These are phyloP conservation scores for Prunus padus DNA, from an alignment of 306 rosid species.

Conservation along the genomic window DNA sequence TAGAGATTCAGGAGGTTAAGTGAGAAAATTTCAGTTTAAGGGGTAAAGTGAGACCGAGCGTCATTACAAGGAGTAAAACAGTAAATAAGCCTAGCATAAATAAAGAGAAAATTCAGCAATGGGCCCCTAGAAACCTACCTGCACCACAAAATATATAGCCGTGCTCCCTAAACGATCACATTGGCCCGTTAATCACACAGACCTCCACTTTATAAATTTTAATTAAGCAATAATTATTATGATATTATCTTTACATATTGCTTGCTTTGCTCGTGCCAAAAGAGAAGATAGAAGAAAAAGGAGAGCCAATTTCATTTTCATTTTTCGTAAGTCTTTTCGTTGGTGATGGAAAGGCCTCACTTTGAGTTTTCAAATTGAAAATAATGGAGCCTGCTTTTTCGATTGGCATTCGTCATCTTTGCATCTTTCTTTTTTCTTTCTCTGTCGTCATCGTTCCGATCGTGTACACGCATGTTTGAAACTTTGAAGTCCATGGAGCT, in stretches of 20 bases:
- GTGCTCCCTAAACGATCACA: background rate
- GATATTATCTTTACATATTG: background rate
- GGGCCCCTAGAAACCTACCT: background rate
- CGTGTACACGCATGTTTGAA: too few relatives aligned
- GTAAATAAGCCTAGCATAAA: too few relatives aligned
- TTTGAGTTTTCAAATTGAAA: background rate
- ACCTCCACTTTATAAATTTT: background rate
- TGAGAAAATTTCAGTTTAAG: too few relatives aligned
- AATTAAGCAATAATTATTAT: background rate
- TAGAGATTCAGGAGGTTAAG: too few relatives aligned
- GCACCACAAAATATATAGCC: background rate
- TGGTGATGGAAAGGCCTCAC: background rate
- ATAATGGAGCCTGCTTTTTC: background rate
- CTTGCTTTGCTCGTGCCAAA: background rate
- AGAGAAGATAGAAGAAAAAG: background rate
- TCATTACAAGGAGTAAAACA: too few relatives aligned
- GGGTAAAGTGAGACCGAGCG: too few relatives aligned
- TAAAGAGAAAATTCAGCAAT: too few relatives aligned
- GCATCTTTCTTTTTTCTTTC: background rate
- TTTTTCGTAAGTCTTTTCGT: background rate
- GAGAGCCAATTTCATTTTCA: background rate
- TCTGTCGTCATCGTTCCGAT: background rate
- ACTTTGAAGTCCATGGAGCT: background rate
- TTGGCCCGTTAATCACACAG: background rate
- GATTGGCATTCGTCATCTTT: slow-evolving; percentile 3